phyloP scores from a whole-genome alignment of 352 stramenopile genomes.

The Thraustotheca clavata region DNA sequence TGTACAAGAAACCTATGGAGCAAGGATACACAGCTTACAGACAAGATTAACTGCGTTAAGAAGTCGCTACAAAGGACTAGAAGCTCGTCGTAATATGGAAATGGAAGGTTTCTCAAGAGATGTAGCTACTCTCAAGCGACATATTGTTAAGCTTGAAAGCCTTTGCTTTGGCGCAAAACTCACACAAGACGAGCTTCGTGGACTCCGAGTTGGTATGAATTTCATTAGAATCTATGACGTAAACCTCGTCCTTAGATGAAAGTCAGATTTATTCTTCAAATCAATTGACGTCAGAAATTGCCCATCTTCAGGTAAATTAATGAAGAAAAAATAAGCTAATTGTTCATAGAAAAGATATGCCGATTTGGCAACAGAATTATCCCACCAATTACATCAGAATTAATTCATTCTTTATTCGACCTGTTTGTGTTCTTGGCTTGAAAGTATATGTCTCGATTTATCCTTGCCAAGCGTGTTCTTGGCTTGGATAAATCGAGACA shows the following conservation, averaged over 20 bases:
- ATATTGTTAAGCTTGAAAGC: slow-evolving; percentile 60
- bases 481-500: slow-evolving; percentile 69
- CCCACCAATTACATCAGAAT: too few relatives aligned
- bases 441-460: too few relatives aligned
- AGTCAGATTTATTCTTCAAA: neutral
- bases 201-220: neutral
- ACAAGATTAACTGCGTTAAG: slow-evolving; percentile 52
- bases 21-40: slow-evolving; percentile 63
- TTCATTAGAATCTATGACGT: neutral
- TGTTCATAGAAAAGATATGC: slow-evolving; percentile 11
- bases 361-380: slow-evolving; percentile 7
- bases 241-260: neutral
- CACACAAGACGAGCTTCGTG: slow-evolving; percentile 2
- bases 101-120: slow-evolving; percentile 78
- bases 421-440: too few relatives aligned
- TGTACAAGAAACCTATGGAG: slow-evolving; percentile 57
- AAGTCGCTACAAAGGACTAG: slow-evolving; percentile 46
- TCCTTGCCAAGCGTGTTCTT: slow-evolving; percentile 57
- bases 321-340: neutral
- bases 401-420: too few relatives aligned
- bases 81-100: slow-evolving; percentile 65
- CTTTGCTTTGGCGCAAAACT: slow-evolving; percentile 13
- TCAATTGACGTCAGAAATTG: neutral
- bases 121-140: slow-evolving; percentile 43
- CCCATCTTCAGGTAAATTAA: slow-evolving; percentile 5